Evolutionary conservation across 352 stramenopile species (phyloP), one percentile per base, ranked within the genome.

Genomic region (Pythium pectinolyticum): DNA sequence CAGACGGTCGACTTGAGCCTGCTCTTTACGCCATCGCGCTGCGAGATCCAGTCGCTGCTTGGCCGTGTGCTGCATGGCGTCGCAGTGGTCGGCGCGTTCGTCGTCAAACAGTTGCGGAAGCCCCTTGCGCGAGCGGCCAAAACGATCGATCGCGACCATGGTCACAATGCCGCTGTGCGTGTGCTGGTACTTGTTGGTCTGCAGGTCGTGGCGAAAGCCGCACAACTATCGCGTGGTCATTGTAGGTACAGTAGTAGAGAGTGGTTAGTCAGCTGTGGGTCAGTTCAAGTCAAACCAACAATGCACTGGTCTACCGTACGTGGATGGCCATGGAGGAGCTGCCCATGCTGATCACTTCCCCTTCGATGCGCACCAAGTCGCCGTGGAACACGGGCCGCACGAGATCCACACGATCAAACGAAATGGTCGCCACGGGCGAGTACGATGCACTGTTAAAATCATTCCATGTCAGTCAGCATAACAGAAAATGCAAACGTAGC

Each of bases 251-350:
- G n/a, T n/a, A n/a, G n/a, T n/a, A n/a, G n/a, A n/a, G n/a, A n/a
- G n/a, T n/a, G n/a, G n/a, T n/a, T n/a, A n/a, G n/a, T n/a, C n/a
- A n/a, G n/a, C n/a, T n/a, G n/a, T n/a, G n/a, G n/a, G n/a, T n/a
- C n/a, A n/a, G n/a, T n/a, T n/a, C n/a, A n/a, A n/a, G n/a, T n/a
- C n/a, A n/a, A n/a, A n/a, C n/a, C n/a, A n/a, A n/a, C n/a, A n/a
- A n/a, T n/a, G n/a, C 19, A 46, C 39, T 39, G 0, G 75, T 20
- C 5, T 9, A 45, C 3, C 56, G 32, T 55, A 63, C 56, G 31
- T 73, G 69, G 60, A 75, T 69, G 17, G 67, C 65, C 32, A 73
- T 75, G 32, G 70, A 75, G 20, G 70, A 75, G 55, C 55, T 73
- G 46, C 58, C 66, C 40, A 66, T 72, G 59, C 61, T 73, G 31